A percentile compares a stretch with the other conserved stretches of the same genome.
phyloP scores from a whole-genome alignment of 148 eudicot genomes.

The Talinum fruticosum region DNA sequence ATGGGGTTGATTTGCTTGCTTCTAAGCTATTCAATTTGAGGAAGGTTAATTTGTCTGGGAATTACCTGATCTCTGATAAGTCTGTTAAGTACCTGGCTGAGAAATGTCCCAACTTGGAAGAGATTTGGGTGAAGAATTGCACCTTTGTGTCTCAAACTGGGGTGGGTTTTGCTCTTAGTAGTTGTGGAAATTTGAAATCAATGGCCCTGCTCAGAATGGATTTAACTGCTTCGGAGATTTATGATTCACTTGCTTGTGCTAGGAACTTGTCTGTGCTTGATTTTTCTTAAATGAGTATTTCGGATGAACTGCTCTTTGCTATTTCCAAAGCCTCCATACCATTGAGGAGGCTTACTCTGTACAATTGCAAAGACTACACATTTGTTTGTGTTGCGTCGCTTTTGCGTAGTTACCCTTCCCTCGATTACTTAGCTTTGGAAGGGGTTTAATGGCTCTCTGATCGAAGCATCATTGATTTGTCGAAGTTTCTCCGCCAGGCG shows the following conservation, averaged over 20 bases:
- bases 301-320: constrained; percentile 42
- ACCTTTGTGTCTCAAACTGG: constrained; percentile 41
- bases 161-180: constrained; percentile 31
- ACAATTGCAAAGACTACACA: constrained; percentile 32
- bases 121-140: constrained; percentile 39
- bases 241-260: constrained; percentile 31
- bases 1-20: constrained; percentile 48
- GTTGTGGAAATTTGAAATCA: constrained; percentile 32
- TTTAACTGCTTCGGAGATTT: constrained; percentile 23
- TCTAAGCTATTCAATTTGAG: constrained; percentile 34
- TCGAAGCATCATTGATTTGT: constrained; percentile 30
- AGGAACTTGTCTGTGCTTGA: constrained; percentile 34
- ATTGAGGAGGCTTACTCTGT: constrained; percentile 46
- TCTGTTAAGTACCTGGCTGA: constrained; percentile 39
- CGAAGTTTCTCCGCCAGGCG: constrained; percentile 37
- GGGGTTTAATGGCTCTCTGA: constrained; percentile 41
- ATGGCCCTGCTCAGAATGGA: constrained; percentile 34
- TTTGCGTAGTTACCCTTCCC: constrained; percentile 29
- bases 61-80: constrained; percentile 45
- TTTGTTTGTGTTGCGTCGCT: constrained; percentile 41
- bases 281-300: constrained; percentile 37
- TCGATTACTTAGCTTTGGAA: constrained; percentile 41
- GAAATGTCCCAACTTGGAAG: constrained; percentile 47
- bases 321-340: constrained; percentile 47
- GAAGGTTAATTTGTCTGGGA: constrained; percentile 49